Evolutionary conservation across 305 asterid genomes (phyloP), one percentile per base, ranked within the genome.

Genomic region (Caryopteris hybrid): DNA sequence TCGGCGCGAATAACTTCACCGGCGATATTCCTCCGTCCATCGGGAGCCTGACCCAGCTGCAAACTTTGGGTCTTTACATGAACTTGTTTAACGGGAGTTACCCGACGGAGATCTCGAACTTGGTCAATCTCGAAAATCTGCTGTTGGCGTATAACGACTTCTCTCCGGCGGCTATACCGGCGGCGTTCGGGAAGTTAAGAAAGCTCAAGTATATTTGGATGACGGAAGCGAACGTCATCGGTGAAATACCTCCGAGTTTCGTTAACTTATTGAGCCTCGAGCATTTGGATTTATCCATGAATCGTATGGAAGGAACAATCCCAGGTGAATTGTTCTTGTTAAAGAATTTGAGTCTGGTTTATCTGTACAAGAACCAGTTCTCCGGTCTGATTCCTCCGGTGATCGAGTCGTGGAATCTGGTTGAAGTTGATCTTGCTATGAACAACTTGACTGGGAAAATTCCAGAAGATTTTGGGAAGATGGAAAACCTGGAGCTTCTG

Each of bases 21-120:
- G 97, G 96, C 14, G 79, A 88, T 64, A 62, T 93, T 42, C 99
- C 99, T 14, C 74, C 85, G 58, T 59, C 68, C 5, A 70, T 90
- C 54, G 99, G 96, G 7, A 88, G 83, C 41, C 64, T 93, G 71
- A 68, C 72, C 3, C 77, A 74, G 69, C 74, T 93, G 36, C 63
- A 3, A 10, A 69, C 36, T 1, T 53, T 93, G 68, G 1, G 47
- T 17, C 65, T 93, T n/a, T 0, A 76, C 70, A 21, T 0, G 61
- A 93, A 90, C 73, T 25, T 84, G 73, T 84, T 93, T 71, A 65
- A 83, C 11, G 95, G 94, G 6, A 81, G 85, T 11, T 85, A 83
- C 13, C 99, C 99, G 0, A 45, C 21, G 34, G 91, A 88, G 69
- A 91, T 93, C 27, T 83, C 83, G 0, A 86, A 86, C 21, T 80